A percentile compares a stretch with the other conserved stretches of the same genome.
Evolutionary conservation across 805 yeast species (phyloP).

Genomic region (Saturnispora mendoncae): DNA sequence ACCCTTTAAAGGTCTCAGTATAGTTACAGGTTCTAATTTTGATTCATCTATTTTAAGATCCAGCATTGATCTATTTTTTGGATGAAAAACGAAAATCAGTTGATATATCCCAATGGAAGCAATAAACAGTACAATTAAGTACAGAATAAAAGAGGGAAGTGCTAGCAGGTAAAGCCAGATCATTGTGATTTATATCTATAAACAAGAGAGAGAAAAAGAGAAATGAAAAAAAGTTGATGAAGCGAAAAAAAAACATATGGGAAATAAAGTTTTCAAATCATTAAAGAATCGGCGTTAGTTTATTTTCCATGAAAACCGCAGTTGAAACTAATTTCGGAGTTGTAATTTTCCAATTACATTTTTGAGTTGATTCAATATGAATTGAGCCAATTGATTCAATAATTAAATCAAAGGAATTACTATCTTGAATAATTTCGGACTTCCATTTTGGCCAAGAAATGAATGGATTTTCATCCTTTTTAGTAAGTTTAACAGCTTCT

Average conservation of each 20-base stretch:
- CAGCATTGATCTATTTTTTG: conserved; percentile 12
- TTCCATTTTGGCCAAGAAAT: conserved; percentile 7
- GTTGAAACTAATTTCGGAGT: conserved; percentile 8
- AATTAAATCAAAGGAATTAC: conserved; percentile 2
- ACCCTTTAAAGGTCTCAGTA: conserved; percentile 77
- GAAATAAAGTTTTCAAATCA: background rate
- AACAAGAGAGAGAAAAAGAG: background rate
- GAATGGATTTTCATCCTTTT: conserved; percentile 1
- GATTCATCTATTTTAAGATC: conserved; percentile 13
- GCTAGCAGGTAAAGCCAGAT: background rate
- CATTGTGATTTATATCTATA: background rate
- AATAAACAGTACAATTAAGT: conserved; percentile 22
- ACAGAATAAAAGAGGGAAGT: conserved; percentile 20
- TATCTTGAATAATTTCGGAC: background rate
- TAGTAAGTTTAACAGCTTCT: background rate
- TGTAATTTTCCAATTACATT: conserved; percentile 6
- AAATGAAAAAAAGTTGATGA: background rate
- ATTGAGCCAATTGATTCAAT: conserved; percentile 4
- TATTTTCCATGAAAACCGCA: background rate
- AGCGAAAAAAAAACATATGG: background rate
- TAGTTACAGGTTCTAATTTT: conserved; percentile 56
- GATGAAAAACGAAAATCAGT: conserved; percentile 20
- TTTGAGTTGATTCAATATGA: conserved; percentile 5
- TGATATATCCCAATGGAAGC: conserved; percentile 26
- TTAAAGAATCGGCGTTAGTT: background rate